Base-by-base conservation (phyloP, 192 early-diverging fungal species). In the Gonapodya prolifera region DNA sequence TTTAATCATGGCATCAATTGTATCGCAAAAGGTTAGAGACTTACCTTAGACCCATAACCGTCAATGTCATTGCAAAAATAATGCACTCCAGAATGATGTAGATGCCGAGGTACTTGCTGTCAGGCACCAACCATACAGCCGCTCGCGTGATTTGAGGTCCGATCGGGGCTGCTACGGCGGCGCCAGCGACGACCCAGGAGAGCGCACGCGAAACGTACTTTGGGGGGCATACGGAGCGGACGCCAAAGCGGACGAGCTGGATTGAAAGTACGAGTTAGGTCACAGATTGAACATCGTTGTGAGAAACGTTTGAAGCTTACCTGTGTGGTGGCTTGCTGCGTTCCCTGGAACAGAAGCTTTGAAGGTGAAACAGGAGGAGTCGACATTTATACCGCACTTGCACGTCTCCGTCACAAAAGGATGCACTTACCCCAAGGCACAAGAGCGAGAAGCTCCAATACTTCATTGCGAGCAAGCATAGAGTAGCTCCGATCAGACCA, bases 261-360 rank as follows among this genome's bases (percentile, higher is more conserved):
- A n/a, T n/a, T n/a, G n/a, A n/a, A n/a, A n/a, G n/a, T n/a, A n/a
- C n/a, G n/a, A n/a, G n/a, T n/a, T n/a, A n/a, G n/a, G n/a, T n/a
- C n/a, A n/a, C n/a, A n/a, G n/a, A n/a, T n/a, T n/a, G n/a, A n/a
- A n/a, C n/a, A n/a, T n/a, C n/a, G n/a, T n/a, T n/a, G n/a, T n/a
- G n/a, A n/a, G n/a, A n/a, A n/a, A n/a, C n/a, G n/a, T n/a, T n/a
- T n/a, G n/a, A n/a, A n/a, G n/a, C n/a, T n/a, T n/a, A n/a, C n/a
- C n/a, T 73, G 71, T 30, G 71, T 73, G 2, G 71, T 73, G 71
- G 71, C 71, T 32, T 73, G 71, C 71, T 73, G 71, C 8, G 71
- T 73, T 73, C 71, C 71, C 32, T 73, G 71, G 71, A 73, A 73
- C 18, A 73, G 71, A 8, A 73, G 32, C n/a, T n/a, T n/a, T n/a